Evolutionary conservation across 208 protist species (phyloP).

Genomic region (Blechomonas ayalai): DNA sequence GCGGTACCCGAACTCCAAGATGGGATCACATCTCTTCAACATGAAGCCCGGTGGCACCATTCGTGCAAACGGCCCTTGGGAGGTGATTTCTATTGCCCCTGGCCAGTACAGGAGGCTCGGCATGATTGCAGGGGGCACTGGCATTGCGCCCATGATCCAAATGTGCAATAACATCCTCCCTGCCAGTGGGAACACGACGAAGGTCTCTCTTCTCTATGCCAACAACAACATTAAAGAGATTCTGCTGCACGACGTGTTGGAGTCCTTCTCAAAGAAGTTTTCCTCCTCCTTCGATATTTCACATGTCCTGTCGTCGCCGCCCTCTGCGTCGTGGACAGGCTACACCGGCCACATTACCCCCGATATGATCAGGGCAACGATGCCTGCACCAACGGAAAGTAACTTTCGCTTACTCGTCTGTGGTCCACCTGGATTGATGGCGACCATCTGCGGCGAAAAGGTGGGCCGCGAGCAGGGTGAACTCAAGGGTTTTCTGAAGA

Average conservation of each 20-base stretch:
- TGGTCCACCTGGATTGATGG: slow-evolving; percentile 82
- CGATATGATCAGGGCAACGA: slow-evolving; percentile 75
- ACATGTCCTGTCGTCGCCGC: slow-evolving; percentile 75
- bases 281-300: slow-evolving; percentile 85
- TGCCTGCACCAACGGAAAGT: slow-evolving; percentile 64
- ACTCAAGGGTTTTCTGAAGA: slow-evolving; percentile 50
- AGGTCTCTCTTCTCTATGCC: slow-evolving; percentile 83
- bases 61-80: slow-evolving; percentile 85
- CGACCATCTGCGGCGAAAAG: slow-evolving; percentile 82
- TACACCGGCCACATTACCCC: slow-evolving; percentile 75
- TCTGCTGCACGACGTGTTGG: slow-evolving; percentile 83
- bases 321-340: slow-evolving; percentile 61
- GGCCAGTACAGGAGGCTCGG: slow-evolving; percentile 86
- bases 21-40: slow-evolving; percentile 86
- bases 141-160: slow-evolving; percentile 92
- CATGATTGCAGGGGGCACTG: slow-evolving; percentile 89
- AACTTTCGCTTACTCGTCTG: slow-evolving; percentile 78
- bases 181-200: slow-evolving; percentile 76
- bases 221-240: slow-evolving; percentile 90
- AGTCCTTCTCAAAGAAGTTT: slow-evolving; percentile 66
- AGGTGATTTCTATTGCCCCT: slow-evolving; percentile 83
- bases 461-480: slow-evolving; percentile 64
- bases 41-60: slow-evolving; percentile 88
- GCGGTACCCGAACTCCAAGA: slow-evolving; percentile 84
- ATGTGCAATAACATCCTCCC: slow-evolving; percentile 64